Base-by-base conservation (phyloP, 176 grass and related monocot species). In the Eleusine indica region DNA sequence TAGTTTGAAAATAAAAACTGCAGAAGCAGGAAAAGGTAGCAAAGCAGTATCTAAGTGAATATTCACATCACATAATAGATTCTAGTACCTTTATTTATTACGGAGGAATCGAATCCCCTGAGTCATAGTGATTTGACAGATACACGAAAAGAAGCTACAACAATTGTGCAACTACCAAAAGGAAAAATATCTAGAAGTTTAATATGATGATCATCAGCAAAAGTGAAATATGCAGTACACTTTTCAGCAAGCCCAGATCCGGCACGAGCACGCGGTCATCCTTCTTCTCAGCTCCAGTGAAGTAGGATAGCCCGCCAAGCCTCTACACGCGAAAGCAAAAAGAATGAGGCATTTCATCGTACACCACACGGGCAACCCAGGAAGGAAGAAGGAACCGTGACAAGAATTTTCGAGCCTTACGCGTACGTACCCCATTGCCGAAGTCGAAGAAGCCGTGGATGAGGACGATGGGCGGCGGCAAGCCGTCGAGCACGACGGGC, bases 391-490 rank as follows among this genome's bases (percentile, higher is more conserved):
- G 8, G 8, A 12, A 7, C 17, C 17, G n/a, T 0, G 49, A 46
- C 8, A 9, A 52, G 49, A 52, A 14, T 4, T 52, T 52, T 1
- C 10, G 11, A 12, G 10, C 47, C 47, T 2, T 2, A 3, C 4
- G 0, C 11, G 47, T 25, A 61, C 89, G 28, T 89, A 98, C 96
- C 93, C 93, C 96, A 46, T 99, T 92, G 65, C 96, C 96, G 76
- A 98, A 98, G 12, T 93, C 93, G 80, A 98, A 98, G 75, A 98
- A 94, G 62, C 96, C 96, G 84, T 98, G 93, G 74, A 98, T 93
- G 66, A 98, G 76, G 35, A 98, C 93, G 82, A 98, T 96, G 14
- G 96, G 96, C 15, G 96, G 96, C 42, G 87, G 89, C 68, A 87
- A 91, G 15, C 80, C 87, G 49, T 91, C 78, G 77, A 98, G 86